Evolutionary conservation across 495 filamentous ascomycete genomes (phyloP).

Genomic region (Pyronema domesticum): DNA sequence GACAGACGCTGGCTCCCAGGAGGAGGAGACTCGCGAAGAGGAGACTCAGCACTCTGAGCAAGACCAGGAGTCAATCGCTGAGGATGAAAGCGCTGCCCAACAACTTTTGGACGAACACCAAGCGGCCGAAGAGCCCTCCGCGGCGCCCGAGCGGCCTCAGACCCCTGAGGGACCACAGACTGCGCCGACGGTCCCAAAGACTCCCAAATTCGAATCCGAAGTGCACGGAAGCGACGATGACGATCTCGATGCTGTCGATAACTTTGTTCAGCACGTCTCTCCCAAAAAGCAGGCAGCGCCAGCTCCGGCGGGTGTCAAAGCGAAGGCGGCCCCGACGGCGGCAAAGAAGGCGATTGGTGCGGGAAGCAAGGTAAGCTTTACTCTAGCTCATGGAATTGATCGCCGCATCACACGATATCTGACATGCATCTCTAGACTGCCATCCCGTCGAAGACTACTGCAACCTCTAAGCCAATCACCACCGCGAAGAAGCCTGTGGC

Average conservation of each 20-base stretch:
- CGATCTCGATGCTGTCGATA: not conserved
- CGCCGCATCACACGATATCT: not conserved
- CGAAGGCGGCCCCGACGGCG: not conserved
- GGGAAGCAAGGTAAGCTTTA: not conserved
- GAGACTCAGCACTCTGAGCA: not conserved
- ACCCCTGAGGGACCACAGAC: not conserved
- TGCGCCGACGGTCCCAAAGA: not conserved
- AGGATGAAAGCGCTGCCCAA: not conserved
- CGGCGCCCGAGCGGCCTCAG: not conserved
- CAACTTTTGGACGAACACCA: not conserved
- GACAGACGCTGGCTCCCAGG: not conserved
- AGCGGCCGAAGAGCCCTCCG: not conserved
- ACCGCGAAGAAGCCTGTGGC: not conserved
- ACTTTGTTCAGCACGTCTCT: not conserved
- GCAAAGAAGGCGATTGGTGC: not conserved
- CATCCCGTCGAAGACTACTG: not conserved
- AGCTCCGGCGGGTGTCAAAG: not conserved
- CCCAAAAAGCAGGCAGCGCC: not conserved
- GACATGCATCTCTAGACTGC: not conserved
- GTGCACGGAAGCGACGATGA: conserved; percentile 1
- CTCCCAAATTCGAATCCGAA: conserved; percentile 6
- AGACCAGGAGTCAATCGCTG: not conserved
- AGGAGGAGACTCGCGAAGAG: not conserved
- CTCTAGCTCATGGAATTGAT: not conserved
- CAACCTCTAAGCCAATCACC: not conserved